Evolutionary conservation across 116 monocot genomes (phyloP), one percentile per base, ranked within the genome.

Genomic region (Trichopus zeylanicus): DNA sequence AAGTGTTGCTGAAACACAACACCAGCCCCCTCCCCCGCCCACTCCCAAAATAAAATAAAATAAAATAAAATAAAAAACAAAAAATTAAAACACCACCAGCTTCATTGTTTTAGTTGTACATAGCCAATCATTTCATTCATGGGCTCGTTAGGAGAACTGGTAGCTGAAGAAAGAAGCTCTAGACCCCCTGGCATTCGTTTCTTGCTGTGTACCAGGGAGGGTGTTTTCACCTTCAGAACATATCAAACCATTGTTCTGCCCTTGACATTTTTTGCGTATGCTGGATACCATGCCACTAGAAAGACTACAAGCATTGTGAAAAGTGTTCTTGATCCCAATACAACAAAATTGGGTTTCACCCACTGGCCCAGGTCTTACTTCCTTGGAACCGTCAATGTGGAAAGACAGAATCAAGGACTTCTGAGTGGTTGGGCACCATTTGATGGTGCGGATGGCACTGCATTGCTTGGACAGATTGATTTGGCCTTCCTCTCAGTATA

Each of bases 271-370:
- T 71, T 84, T 19, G 66, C 84, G 8, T 89, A 89, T 67, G 75
- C 89, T 11, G 68, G 81, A 73, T 89, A 78, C 47, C 89, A 89
- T 64, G 89, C 81, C 26, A 76, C 89, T 0, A 66, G 89, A 24
- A 89, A 89, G 48, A 84, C 89, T 49, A 84, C 89, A 29, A 89
- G 89, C 66, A 84, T 89, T 34, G 85, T 89, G 6, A 89, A 89
- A 53, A 76, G 85, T 46, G 81, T 68, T 24, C 73, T 89, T 21
- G 89, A 89, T 31, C 89, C 89, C 1, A 29, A 71, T 22, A 63
- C 76, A 7, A 46, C 62, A 0, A 27, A 59, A 24, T 31, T 69
- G 32, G 70, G 70, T 9, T 63, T 61, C 59, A 29, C 60, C 26
- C 62, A 24, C 25, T 78, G 72, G 74, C 29, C 69, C 2, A 56